Conservation (phyloP, 306 rosid genomes). For the Dicorynia guianensis region DNA sequence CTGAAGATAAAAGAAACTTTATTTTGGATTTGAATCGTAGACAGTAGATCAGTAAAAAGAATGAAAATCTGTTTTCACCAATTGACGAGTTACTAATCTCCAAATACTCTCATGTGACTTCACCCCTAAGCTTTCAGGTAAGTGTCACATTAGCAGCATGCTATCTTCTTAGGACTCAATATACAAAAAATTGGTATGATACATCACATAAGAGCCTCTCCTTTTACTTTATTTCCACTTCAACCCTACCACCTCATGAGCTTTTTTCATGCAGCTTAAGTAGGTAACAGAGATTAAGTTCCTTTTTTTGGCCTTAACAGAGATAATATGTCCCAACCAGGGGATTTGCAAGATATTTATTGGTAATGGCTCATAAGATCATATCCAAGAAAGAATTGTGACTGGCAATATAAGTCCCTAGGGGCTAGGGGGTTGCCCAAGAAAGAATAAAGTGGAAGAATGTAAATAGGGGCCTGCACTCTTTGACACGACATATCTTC, state of each 20-base stretch:
- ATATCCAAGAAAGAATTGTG: conserved; percentile 23
- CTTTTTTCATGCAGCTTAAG: conserved; percentile 6
- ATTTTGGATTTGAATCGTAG: not conserved
- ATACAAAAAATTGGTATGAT: not conserved
- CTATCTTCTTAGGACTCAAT: conserved; percentile 14
- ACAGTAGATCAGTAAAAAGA: conserved; percentile 1
- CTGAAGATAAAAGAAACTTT: not conserved
- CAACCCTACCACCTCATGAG: not conserved
- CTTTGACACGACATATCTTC: conserved; percentile 29
- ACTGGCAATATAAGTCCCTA: not conserved
- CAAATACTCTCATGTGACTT: conserved; percentile 33
- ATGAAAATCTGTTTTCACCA: not conserved
- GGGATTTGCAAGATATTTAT: conserved; percentile 36
- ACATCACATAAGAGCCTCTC: not conserved
- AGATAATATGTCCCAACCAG: conserved; percentile 20
- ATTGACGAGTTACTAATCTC: conserved; percentile 9
- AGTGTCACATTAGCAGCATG: conserved; percentile 23
- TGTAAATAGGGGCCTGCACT: conserved; percentile 5
- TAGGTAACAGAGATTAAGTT: not conserved
- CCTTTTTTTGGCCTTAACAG: conserved; percentile 7
- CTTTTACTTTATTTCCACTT: not conserved
- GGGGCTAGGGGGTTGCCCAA: not conserved
- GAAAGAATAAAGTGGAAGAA: conserved; percentile 22
- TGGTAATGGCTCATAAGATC: conserved; percentile 21
- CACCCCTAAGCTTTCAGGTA: conserved; percentile 30